Evolutionary conservation across 1,284 basidiomycete species (phyloP), one percentile per base, ranked within the genome.

Genomic region (Rugosomyces carneus): DNA sequence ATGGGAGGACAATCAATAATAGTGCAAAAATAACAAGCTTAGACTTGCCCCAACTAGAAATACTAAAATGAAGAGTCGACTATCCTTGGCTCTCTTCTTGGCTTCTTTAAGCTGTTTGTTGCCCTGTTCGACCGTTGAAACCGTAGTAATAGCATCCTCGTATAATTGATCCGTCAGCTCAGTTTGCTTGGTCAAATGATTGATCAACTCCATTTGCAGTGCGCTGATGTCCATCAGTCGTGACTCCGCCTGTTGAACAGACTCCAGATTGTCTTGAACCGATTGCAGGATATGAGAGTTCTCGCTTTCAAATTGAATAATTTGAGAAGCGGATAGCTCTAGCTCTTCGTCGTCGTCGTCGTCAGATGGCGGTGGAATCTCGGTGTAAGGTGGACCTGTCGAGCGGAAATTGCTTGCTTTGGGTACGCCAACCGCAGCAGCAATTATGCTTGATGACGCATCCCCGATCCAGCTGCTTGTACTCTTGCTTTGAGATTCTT

Each of bases 291-390:
- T 84, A 51, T 80, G 81, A 24, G 89, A 88, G 54, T 94, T 93
- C 64, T 95, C 92, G 16, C 78, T 73, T 65, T 95, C 93, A 57
- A 95, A 95, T 63, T 91, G 88, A 57, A 89, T 80, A 44, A 94
- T 91, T 62, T 95, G 92, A 9, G 86, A 89, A 37, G 80, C 73
- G 0, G 85, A 80, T 9, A 93, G 69, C 58, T 89, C 84, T 26
- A 87, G 67, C 52, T 87, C 84, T 48, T 86, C 84, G 37, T 85
- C 80, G 44, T 85, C 80, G 44, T 85, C 83, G 46, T 84, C 81
- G 52, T 82, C 76, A 18, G 68, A 69, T 9, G 60, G 53, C 36
- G 60, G 52, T 15, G 55, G 44, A 20, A 73, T 71, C 37, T 76
- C 72, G 18, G 53, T 52, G n/a, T 57, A 54, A 23, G 20, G 66